These are phyloP conservation scores for Backusella morwellensis DNA, from an alignment of 192 early-diverging fungal species.

Conservation along the genomic window DNA sequence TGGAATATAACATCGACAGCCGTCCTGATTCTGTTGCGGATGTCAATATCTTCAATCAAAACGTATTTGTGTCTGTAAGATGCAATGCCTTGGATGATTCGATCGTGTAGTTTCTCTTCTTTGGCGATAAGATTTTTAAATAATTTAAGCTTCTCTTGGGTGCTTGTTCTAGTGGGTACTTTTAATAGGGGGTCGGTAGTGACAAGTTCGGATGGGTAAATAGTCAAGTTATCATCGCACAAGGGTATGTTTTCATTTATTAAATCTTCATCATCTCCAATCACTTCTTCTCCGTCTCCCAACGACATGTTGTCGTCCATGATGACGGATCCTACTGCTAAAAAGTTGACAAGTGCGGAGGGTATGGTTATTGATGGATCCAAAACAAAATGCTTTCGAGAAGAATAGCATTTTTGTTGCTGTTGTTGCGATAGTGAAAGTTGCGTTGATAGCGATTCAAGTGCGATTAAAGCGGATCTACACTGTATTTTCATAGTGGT, in stretches of 20 bases:
- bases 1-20: constrained; percentile 38
- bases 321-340: neutral
- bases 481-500: constrained; percentile 33
- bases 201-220: constrained; percentile 4
- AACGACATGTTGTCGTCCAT: neutral
- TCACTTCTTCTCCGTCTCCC: neutral
- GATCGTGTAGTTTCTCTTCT: constrained; percentile 29
- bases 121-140: constrained; percentile 10
- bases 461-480: constrained; percentile 30
- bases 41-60: constrained; percentile 39
- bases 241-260: neutral
- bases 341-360: neutral
- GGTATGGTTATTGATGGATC: neutral
- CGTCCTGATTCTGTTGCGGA: constrained; percentile 31
- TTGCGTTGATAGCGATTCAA: constrained; percentile 23
- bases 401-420: neutral
- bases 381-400: neutral
- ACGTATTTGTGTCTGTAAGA: constrained; percentile 40
- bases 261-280: neutral
- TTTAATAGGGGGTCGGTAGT: neutral
- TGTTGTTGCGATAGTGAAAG: constrained; percentile 12
- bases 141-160: constrained; percentile 7
- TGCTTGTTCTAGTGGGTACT: neutral
- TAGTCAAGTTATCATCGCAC: neutral
- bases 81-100: constrained; percentile 33